These are phyloP conservation scores for Naganishia vaughanmartiniae DNA, from an alignment of 768 basidiomycete species.

Conservation along the genomic window DNA sequence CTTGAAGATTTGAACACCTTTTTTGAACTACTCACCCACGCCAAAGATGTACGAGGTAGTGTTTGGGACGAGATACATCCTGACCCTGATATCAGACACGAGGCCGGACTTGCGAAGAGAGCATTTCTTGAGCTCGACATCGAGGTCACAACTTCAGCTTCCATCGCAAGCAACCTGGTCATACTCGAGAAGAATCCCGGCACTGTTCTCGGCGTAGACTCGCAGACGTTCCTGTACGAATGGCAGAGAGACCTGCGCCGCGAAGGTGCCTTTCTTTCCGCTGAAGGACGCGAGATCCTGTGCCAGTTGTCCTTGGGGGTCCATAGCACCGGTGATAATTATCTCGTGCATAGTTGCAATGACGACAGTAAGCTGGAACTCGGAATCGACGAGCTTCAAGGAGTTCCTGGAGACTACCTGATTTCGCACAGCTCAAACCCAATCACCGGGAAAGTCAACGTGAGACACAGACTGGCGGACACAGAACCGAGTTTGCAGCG, in stretches of 20 bases:
- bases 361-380: not conserved
- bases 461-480: not conserved
- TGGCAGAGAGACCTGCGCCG: not conserved
- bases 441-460: not conserved
- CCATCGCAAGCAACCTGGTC: not conserved
- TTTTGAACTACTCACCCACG: not conserved
- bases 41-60: not conserved
- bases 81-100: not conserved
- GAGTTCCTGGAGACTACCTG: slow-evolving; percentile 10
- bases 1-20: not conserved
- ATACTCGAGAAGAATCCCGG: not conserved
- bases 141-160: not conserved
- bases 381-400: not conserved
- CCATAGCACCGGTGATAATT: not conserved
- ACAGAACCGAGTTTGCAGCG: not conserved
- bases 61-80: slow-evolving; percentile 4
- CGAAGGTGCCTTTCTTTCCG: not conserved
- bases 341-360: not conserved
- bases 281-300: not conserved
- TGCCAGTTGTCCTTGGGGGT: not conserved
- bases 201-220: not conserved
- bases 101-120: not conserved
- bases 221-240: not conserved
- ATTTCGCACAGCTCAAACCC: not conserved
- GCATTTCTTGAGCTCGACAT: not conserved